Evolutionary conservation across 2,329 filamentous ascomycete genomes (phyloP).

Genomic region (Lachnellula arida): DNA sequence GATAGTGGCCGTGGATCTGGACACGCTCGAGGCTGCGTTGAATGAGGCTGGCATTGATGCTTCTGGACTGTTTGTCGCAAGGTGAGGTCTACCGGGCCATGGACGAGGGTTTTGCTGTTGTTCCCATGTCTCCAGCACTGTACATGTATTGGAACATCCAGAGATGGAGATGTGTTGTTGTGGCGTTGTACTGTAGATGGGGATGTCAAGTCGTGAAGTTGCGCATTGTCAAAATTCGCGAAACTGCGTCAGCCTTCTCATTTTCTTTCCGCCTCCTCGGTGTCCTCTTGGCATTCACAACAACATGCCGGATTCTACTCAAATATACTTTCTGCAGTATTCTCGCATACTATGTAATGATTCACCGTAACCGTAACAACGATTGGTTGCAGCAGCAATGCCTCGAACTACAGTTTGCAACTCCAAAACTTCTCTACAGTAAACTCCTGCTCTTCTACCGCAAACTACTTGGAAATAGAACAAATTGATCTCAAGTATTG

Average conservation of each 20-base stretch:
- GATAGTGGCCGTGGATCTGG: conserved; percentile 51
- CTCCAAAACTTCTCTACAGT: no score
- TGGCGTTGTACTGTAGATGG: neutral
- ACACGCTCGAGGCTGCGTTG: conserved; percentile 48
- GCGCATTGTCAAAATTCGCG: neutral
- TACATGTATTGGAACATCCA: neutral
- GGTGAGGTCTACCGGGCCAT: neutral
- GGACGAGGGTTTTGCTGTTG: neutral
- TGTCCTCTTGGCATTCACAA: no score
- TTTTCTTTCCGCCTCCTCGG: neutral
- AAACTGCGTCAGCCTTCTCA: neutral
- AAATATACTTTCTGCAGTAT: no score
- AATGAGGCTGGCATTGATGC: conserved; percentile 36
- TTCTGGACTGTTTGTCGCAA: neutral
- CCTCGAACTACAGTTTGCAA: no score
- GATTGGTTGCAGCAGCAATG: no score
- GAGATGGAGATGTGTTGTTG: neutral
- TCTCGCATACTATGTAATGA: no score
- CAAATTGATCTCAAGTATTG: no score
- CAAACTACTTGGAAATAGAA: no score
- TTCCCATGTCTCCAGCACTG: neutral
- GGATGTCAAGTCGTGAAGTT: neutral
- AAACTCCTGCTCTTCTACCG: no score
- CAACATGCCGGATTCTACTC: no score
- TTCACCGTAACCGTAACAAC: no score